Evolutionary conservation across 306 rosid genomes (phyloP), one percentile per base, ranked within the genome.

Genomic region (Sindora glabra): DNA sequence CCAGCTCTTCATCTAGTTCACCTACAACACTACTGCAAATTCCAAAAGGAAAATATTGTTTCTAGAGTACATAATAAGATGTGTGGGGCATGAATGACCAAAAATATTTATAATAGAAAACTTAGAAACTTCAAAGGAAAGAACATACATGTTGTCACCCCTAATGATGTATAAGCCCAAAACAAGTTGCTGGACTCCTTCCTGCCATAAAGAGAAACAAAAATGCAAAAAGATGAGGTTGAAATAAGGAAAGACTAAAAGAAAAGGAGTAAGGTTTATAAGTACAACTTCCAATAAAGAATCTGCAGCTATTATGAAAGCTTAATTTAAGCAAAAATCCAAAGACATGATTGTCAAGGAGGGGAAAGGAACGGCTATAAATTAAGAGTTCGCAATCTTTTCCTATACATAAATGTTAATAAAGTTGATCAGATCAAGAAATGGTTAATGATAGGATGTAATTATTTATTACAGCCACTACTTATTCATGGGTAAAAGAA

Each of bases 131-230:
- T 30, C 12, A 8, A 55, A 16, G 22, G 6, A 47, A 47, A 17
- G 60, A 52, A 21, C 74, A 72, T 86, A 92, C 98, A 92, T 88
- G 81, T 92, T 92, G 78, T 92, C 98, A 36, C 96, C 98, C 76
- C 98, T 81, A 26, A 92, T 88, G 75, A 88, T 92, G 74, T 92
- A 88, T 65, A 92, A 56, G 11, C 98, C 98, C 56, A 92, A 69
- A 62, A 85, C 98, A 52, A 88, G 92, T 73, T 85, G 92, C 61
- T 88, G 96, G 41, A 92, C 98, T 23, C 98, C 98, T 76, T 92
- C 98, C 98, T 92, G 94, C 73, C 57, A 50, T 42, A 44, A n/a
- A n/a, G 45, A 70, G 58, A 65, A 70, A 62, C 48, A 37, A 15
- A 32, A 27, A 65, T 53, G 19, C 53, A 14, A 25, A 36, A 36